A percentile compares a stretch with the other conserved stretches of the same genome.
Evolutionary conservation across 305 asterid species (phyloP).

Genomic region (Solanum hybrid): DNA sequence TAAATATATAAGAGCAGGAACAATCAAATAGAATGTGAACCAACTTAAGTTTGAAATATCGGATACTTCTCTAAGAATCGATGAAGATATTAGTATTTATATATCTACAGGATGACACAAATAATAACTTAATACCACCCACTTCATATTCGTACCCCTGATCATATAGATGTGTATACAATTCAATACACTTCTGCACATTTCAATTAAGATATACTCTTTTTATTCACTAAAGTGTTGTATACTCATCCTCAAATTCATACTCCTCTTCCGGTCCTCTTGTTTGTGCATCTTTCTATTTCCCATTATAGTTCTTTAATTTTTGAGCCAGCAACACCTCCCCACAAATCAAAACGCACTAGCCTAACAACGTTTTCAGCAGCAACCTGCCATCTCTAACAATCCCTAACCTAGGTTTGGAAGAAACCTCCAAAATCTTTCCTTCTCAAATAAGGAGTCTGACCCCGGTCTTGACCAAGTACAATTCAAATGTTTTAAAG

Average conservation of each 20-base stretch:
- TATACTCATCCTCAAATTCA: neutral
- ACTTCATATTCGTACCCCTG: neutral
- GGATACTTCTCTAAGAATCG: neutral
- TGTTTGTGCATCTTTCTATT: neutral
- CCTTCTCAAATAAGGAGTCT: neutral
- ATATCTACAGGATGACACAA: neutral
- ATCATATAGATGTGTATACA: neutral
- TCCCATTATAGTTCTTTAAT: neutral
- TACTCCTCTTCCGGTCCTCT: neutral
- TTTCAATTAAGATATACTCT: neutral
- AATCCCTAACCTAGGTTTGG: neutral
- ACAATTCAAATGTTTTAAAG: neutral
- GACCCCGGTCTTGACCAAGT: neutral
- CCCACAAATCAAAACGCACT: neutral
- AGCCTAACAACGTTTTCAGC: neutral
- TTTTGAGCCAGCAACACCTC: neutral
- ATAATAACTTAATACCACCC: neutral
- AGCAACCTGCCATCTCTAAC: neutral
- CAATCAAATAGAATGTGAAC: neutral
- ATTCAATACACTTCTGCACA: neutral
- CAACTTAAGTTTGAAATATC: neutral
- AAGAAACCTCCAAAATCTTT: neutral
- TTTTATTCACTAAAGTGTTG: neutral
- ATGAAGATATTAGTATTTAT: neutral
- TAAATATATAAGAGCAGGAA: neutral